Conservation (phyloP, 371 early-diverging fungal genomes). For the Globomyces sp. region DNA sequence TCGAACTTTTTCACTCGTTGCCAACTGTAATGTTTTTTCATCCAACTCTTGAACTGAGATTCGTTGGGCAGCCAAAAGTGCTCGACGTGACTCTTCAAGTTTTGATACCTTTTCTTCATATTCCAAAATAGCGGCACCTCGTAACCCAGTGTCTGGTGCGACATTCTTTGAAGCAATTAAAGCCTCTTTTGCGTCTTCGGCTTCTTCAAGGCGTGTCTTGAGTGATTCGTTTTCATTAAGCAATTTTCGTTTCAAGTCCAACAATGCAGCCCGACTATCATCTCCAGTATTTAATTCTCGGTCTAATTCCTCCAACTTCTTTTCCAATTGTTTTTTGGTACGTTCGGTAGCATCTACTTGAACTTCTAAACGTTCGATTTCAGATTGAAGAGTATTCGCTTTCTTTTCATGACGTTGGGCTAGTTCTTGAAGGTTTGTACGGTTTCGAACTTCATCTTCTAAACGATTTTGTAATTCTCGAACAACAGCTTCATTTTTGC, state of each 20-base stretch:
- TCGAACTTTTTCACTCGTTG: constrained; percentile 58
- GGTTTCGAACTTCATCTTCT: constrained; percentile 63
- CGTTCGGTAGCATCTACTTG: constrained; percentile 63
- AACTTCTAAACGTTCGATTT: constrained; percentile 63
- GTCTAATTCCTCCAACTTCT: constrained; percentile 65
- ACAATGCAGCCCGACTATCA: constrained; percentile 53
- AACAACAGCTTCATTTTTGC: constrained; percentile 53
- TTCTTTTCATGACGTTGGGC: constrained; percentile 75
- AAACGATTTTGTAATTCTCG: constrained; percentile 60
- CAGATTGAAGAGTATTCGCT: constrained; percentile 64
- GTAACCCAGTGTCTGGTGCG: constrained; percentile 9
- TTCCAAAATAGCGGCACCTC: constrained; percentile 51
- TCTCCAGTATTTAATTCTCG: constrained; percentile 59
- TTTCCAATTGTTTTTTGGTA: constrained; percentile 60
- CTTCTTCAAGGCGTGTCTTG: constrained; percentile 63
- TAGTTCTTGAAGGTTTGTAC: constrained; percentile 72
- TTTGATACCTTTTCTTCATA: constrained; percentile 66
- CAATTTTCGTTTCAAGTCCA: constrained; percentile 57
- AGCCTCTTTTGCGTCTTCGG: constrained; percentile 52
- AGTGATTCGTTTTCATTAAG: constrained; percentile 65
- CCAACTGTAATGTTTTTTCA: constrained; percentile 65
- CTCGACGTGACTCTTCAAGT: constrained; percentile 74
- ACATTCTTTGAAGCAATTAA: constrained; percentile 46
- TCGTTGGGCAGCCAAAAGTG: constrained; percentile 67
- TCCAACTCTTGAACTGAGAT: constrained; percentile 74